These are phyloP conservation scores for Blastobotrys robertii DNA, from an alignment of 805 yeast species.

Conservation along the genomic window DNA sequence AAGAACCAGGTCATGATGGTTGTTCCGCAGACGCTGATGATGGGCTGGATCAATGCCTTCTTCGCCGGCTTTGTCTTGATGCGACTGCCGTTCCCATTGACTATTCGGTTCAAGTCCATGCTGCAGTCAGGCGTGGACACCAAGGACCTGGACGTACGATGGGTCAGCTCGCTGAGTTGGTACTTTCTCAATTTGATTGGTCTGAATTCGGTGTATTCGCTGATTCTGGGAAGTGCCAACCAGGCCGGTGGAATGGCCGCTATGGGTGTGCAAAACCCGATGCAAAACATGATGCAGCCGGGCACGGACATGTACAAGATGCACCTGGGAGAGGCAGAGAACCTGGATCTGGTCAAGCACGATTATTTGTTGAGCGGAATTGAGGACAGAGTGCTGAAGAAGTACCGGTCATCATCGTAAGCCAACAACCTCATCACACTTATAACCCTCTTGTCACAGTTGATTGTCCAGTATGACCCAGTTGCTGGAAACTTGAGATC, in stretches of 20 bases:
- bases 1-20: constrained; percentile 75
- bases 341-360: constrained; percentile 52
- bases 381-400: constrained; percentile 40
- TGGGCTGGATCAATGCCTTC: constrained; percentile 94
- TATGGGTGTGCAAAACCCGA: constrained; percentile 18
- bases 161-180: constrained; percentile 95
- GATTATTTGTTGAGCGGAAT: constrained; percentile 48
- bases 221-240: constrained; percentile 44
- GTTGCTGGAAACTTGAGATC: no score
- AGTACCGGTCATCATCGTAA: no score
- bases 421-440: no score
- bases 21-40: constrained; percentile 84
- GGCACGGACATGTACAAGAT: constrained; percentile 43
- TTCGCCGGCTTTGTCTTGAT: constrained; percentile 84
- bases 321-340: constrained; percentile 64
- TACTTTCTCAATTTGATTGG: constrained; percentile 85
- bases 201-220: constrained; percentile 63
- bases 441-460: no score
- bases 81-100: constrained; percentile 86
- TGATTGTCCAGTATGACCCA: no score
- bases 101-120: constrained; percentile 84
- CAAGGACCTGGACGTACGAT: constrained; percentile 75
- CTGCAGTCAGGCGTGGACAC: constrained; percentile 81
- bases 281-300: constrained; percentile 51
- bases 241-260: constrained; percentile 24